Conservation (phyloP, 305 asterid genomes). For the Fraxinus velutina region DNA sequence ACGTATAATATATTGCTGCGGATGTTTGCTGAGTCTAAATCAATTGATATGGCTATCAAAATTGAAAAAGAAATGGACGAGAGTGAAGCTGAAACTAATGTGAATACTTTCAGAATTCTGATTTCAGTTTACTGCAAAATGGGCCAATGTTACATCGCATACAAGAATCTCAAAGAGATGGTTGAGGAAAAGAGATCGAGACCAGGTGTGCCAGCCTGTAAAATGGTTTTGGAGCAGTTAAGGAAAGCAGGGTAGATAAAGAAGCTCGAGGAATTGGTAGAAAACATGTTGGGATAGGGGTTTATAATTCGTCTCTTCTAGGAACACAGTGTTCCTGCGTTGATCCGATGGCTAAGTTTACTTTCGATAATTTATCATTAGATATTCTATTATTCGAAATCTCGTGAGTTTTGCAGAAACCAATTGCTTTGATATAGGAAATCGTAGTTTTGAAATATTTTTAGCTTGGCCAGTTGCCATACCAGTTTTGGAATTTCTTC, state of each 20-base stretch:
- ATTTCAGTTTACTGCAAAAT: conserved; percentile 67
- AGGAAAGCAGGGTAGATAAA: conserved; percentile 79
- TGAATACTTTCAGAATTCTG: conserved; percentile 60
- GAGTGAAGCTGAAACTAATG: conserved; percentile 68
- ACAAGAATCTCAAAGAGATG: conserved; percentile 70
- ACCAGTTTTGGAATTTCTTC: not conserved
- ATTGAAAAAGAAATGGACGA: conserved; percentile 81
- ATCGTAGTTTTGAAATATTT: not conserved
- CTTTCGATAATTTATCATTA: not conserved
- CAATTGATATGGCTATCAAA: conserved; percentile 81
- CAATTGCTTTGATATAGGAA: not conserved
- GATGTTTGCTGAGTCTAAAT: conserved; percentile 69
- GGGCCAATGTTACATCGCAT: conserved; percentile 95
- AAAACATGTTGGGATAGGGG: conserved; percentile 73
- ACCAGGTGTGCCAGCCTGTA: conserved; percentile 55
- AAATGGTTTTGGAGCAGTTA: conserved; percentile 25
- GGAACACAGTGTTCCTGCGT: not conserved
- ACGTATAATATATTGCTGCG: conserved; percentile 78
- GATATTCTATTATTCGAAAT: not conserved
- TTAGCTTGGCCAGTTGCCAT: not conserved
- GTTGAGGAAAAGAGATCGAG: conserved; percentile 69
- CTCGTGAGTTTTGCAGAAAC: not conserved
- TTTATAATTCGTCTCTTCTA: conserved; percentile 25
- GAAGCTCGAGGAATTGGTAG: conserved; percentile 80
- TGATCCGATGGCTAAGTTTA: not conserved